Percentiles rank a stretch among this genome's conserved stretches.
phyloP scores from a whole-genome alignment of 2,329 filamentous ascomycete species.

The Xylaria sp. region DNA sequence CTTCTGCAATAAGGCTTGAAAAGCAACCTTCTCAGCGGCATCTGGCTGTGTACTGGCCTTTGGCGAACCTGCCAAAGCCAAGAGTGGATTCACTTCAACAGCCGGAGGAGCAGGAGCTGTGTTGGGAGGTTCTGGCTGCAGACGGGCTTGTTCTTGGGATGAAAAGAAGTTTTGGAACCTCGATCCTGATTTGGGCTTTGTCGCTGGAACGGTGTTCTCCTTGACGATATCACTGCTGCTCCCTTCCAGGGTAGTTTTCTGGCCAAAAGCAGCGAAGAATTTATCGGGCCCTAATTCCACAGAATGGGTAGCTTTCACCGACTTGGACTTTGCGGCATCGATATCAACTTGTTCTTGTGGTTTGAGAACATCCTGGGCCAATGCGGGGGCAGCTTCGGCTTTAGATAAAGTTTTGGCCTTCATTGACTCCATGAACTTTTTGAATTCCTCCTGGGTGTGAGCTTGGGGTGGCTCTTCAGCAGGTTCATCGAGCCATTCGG shows the following conservation, averaged over 20 bases:
- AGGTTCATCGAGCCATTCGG: conserved; percentile 88
- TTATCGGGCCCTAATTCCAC: conserved; percentile 77
- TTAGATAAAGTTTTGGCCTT: conserved; percentile 64
- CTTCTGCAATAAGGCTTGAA: conserved; percentile 84
- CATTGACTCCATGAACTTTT: conserved; percentile 94
- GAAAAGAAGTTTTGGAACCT: conserved; percentile 86
- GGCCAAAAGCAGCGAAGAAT: conserved; percentile 73
- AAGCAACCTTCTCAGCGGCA: conserved; percentile 83
- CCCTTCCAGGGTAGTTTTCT: conserved; percentile 55
- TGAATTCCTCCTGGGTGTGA: conserved; percentile 90
- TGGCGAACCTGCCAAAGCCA: conserved; percentile 44
- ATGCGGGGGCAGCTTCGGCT: conserved; percentile 52
- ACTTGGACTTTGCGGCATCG: conserved; percentile 66
- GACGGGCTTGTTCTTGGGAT: conserved; percentile 63
- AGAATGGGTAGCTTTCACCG: conserved; percentile 69
- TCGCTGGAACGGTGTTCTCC: conserved; percentile 52
- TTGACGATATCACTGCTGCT: conserved; percentile 62
- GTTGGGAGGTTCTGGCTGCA: conserved; percentile 61
- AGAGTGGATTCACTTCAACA: conserved; percentile 45
- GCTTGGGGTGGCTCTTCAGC: conserved; percentile 74
- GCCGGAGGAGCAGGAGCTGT: conserved; percentile 51
- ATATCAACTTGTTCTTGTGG: conserved; percentile 54
- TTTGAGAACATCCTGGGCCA: conserved; percentile 50
- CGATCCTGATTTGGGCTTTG: conserved; percentile 70
- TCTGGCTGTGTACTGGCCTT: conserved; percentile 56